These are phyloP conservation scores for Cytospora chrysosperma DNA, from an alignment of 2,329 filamentous ascomycete species.

Conservation along the genomic window DNA sequence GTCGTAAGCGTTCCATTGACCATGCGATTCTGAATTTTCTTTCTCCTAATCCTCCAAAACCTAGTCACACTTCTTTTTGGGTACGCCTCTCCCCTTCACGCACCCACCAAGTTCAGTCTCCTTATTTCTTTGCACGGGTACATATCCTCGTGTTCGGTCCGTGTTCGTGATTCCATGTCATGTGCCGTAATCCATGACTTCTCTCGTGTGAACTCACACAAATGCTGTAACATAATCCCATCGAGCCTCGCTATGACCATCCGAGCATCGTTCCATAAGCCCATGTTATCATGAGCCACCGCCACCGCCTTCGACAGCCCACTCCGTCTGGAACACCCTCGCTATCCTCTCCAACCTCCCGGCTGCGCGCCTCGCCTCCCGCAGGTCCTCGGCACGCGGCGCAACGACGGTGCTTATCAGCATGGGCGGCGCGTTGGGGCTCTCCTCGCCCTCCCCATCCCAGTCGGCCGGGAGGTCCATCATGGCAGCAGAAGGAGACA, in stretches of 20 bases:
- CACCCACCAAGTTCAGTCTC: not conserved
- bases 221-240: not conserved
- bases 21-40: no score
- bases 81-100: not conserved
- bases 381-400: conserved; percentile 44
- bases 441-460: conserved; percentile 23
- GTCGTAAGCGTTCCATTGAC: not conserved
- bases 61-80: not conserved
- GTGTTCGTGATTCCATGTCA: not conserved
- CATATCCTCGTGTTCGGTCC: not conserved
- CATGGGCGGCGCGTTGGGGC: conserved; percentile 44
- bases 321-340: conserved; percentile 54
- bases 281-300: not conserved
- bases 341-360: conserved; percentile 54
- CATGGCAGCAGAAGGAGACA: not conserved
- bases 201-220: not conserved
- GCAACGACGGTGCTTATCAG: conserved; percentile 57
- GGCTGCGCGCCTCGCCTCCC: conserved; percentile 53
- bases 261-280: not conserved
- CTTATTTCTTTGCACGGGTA: not conserved
- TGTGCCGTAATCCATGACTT: not conserved
- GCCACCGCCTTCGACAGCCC: conserved; percentile 38
- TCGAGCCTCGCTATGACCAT: not conserved
- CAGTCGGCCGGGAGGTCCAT: not conserved
- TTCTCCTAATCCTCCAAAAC: not conserved